Percentiles rank a stretch among this genome's conserved stretches.
phyloP scores from a whole-genome alignment of 345 rosid species.

The Euphorbia pulcherrima region DNA sequence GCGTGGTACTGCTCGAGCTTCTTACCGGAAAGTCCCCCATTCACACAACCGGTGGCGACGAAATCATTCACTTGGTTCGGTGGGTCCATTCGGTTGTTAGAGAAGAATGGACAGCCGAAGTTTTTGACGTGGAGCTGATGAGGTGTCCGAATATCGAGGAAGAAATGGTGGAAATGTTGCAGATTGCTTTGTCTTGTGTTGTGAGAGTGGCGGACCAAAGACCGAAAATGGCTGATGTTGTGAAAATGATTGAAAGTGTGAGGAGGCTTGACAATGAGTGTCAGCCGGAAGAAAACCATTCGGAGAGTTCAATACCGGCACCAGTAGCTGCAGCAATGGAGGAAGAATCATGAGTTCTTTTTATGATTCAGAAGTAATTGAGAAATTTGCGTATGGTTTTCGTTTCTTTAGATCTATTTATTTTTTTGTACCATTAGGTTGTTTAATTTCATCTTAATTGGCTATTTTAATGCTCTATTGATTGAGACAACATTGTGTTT shows the following conservation, averaged over 20 bases:
- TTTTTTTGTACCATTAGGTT: conserved; percentile 4
- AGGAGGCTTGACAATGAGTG: conserved; percentile 40
- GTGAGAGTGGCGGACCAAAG: conserved; percentile 78
- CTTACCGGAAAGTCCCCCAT: conserved; percentile 92
- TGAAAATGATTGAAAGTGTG: conserved; percentile 70
- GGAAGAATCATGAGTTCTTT: conserved; percentile 21
- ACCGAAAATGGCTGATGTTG: conserved; percentile 72
- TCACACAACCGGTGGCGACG: conserved; percentile 74
- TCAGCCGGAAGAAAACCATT: conserved; percentile 38
- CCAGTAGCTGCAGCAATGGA: conserved; percentile 30
- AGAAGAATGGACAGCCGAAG: conserved; percentile 99
- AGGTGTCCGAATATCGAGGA: conserved; percentile 89
- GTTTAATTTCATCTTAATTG: conserved; percentile 4
- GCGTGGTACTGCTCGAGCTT: conserved; percentile 86
- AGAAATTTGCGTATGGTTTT: neutral
- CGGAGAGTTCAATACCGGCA: conserved; percentile 52
- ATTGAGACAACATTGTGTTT: conserved; percentile 9
- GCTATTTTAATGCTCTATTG: conserved; percentile 8
- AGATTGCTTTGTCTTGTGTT: conserved; percentile 90
- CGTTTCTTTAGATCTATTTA: conserved; percentile 1
- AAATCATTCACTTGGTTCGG: conserved; percentile 82
- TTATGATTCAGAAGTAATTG: conserved; percentile 3
- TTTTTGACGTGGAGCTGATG: conserved; percentile 84
- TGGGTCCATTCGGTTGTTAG: conserved; percentile 99
- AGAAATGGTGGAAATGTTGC: conserved; percentile 98